Base-by-base conservation (phyloP, 805 yeast species). In the Candida nonsorbophila region DNA sequence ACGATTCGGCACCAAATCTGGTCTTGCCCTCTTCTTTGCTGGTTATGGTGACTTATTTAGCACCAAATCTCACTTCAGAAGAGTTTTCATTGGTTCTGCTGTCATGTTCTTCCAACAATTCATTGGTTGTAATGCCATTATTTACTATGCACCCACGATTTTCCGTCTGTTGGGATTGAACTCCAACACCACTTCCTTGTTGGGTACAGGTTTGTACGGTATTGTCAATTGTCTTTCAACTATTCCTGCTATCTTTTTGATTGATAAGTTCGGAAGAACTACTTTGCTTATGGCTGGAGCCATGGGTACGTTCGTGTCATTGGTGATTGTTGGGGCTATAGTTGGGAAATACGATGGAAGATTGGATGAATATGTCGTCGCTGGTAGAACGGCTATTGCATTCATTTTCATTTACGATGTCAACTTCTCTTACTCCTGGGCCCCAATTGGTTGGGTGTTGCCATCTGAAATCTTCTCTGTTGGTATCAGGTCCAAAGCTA, bases 381-480 rank as follows among this genome's bases (percentile, higher is more conserved):
- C 49, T 13, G 49, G 44, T 27, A 55, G 60, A 25, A 60, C 61
- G 17, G 62, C 58, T 16, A 59, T 58, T 46, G 58, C 59, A 29
- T 58, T 57, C 49, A 38, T 55, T 32, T 47, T 43, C 32, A 34
- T 45, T 15, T 53, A 51, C 29, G 55, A 53, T 45, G 54, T 58
- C 17, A 56, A 53, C 5, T 55, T 55, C 41, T 36, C 40, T 15
- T 38, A 54, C 53, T 35, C 54, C 45, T 45, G 51, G 56, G 50
- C 43, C 12, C 62, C 62, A 27, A 49, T 57, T 44, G 62, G 63
- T 27, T 58, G 65, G 65, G 47, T 58, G 25, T 51, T 47, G 41
- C 63, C 63, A 18, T 55, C 65, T 16, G 65, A 58, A 45, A 51
- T 58, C 26, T 51, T 53, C 54, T 61, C 65, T n/a, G 43, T 58